These are phyloP conservation scores for Hericium coralloides DNA, from an alignment of 768 basidiomycete genomes.

Conservation along the genomic window DNA sequence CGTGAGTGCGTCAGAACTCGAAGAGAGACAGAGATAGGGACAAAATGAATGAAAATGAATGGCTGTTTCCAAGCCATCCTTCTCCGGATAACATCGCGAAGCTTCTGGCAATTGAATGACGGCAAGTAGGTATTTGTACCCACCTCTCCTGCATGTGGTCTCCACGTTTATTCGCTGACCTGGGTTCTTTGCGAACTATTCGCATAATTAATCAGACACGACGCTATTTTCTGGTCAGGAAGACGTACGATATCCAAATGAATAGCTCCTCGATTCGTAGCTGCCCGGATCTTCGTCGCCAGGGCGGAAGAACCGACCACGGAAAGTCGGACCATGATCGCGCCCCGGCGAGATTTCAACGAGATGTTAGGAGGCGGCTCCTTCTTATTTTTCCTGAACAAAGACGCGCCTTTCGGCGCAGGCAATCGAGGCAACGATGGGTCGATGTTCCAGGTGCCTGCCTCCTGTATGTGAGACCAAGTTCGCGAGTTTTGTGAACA, in stretches of 20 bases:
- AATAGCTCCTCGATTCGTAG: slow-evolving; percentile 3
- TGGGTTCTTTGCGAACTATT: not conserved
- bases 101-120: not conserved
- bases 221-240: not conserved
- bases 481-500: not conserved
- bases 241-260: slow-evolving; percentile 7
- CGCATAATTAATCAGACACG: not conserved
- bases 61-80: slow-evolving; percentile 2
- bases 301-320: slow-evolving; percentile 4
- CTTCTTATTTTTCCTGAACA: not conserved
- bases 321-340: slow-evolving; percentile 1
- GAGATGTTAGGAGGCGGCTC: slow-evolving; percentile 1
- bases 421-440: not conserved
- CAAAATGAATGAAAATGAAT: not conserved
- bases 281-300: slow-evolving; percentile 4
- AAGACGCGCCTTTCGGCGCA: not conserved
- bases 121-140: not conserved
- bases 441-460: not conserved
- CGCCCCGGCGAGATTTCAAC: slow-evolving; percentile 6
- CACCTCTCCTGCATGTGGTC: not conserved
- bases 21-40: too few species aligned
- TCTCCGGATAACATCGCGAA: not conserved
- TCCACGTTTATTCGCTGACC: not conserved
- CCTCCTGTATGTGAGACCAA: too few species aligned
- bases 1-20: not conserved